Percentiles rank a stretch among this genome's conserved stretches.
phyloP scores from a whole-genome alignment of 2,329 filamentous ascomycete genomes.

The Curvularia spicifera region DNA sequence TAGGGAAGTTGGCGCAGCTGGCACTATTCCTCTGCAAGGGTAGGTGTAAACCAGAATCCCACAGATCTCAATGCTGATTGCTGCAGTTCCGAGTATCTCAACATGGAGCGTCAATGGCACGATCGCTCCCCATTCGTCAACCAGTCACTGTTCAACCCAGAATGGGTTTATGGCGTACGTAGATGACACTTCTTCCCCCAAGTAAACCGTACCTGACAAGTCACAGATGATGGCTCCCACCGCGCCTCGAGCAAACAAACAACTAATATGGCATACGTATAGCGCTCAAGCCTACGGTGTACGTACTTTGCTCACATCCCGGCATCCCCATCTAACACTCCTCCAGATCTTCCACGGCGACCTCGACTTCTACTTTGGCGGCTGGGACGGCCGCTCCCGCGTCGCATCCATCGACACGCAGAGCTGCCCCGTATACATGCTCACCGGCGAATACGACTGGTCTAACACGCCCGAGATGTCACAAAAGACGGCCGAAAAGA shows the following conservation, averaged over 20 bases:
- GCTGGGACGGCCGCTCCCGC: conserved; percentile 57
- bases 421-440: conserved; percentile 59
- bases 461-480: conserved; percentile 56
- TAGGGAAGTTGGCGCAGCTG: conserved; percentile 56
- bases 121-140: conserved; percentile 58
- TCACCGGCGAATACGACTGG: conserved; percentile 60
- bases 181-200: background rate
- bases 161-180: conserved; percentile 56
- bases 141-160: conserved; percentile 56
- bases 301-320: background rate
- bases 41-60: conserved; percentile 19
- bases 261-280: conserved; percentile 60
- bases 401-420: conserved; percentile 56
- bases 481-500: conserved; percentile 57
- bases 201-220: conserved; percentile 6
- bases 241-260: conserved; percentile 54
- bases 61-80: conserved; percentile 17
- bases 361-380: conserved; percentile 60
- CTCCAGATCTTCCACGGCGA: conserved; percentile 58
- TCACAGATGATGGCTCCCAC: conserved; percentile 55
- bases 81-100: conserved; percentile 48
- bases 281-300: conserved; percentile 57
- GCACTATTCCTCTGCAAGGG: conserved; percentile 57
- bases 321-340: background rate
- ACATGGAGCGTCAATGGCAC: conserved; percentile 54